These are phyloP conservation scores for Termitomyces sp. DNA, from an alignment of 768 basidiomycete species.

Conservation along the genomic window DNA sequence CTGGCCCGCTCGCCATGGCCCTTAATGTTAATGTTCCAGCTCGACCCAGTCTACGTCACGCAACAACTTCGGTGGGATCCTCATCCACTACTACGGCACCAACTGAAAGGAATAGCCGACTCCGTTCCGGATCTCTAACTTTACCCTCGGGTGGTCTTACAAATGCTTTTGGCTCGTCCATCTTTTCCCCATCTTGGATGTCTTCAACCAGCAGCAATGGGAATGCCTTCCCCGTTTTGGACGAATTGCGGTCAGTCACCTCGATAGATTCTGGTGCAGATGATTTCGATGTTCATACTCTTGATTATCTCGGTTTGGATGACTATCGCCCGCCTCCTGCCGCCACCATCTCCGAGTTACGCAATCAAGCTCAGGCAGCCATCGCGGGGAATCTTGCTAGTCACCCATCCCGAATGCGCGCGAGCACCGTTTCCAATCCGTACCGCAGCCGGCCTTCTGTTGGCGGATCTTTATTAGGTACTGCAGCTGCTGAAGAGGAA, in stretches of 20 bases:
- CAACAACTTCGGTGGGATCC: conserved; percentile 67
- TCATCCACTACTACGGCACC: conserved; percentile 48
- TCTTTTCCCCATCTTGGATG: conserved; percentile 92
- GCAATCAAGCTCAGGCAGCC: conserved; percentile 86
- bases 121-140: conserved; percentile 91
- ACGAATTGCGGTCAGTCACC: conserved; percentile 78
- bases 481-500: conserved; percentile 71
- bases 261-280: conserved; percentile 81
- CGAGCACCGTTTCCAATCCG: conserved; percentile 92
- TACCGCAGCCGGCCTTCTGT: conserved; percentile 68
- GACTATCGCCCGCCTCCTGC: conserved; percentile 76
- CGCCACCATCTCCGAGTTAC: conserved; percentile 85
- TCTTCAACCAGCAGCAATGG: conserved; percentile 54
- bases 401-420: conserved; percentile 77
- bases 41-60: conserved; percentile 72
- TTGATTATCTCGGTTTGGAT: conserved; percentile 95
- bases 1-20: conserved; percentile 40
- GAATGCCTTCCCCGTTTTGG: conserved; percentile 62
- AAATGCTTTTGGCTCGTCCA: conserved; percentile 83
- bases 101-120: conserved; percentile 73
- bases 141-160: conserved; percentile 72
- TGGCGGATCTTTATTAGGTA: conserved; percentile 58
- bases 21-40: conserved; percentile 40
- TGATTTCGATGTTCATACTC: conserved; percentile 88
- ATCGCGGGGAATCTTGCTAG: conserved; percentile 75